Conservation (phyloP, 192 early-diverging fungal species). For the Kappamyces sp. region DNA sequence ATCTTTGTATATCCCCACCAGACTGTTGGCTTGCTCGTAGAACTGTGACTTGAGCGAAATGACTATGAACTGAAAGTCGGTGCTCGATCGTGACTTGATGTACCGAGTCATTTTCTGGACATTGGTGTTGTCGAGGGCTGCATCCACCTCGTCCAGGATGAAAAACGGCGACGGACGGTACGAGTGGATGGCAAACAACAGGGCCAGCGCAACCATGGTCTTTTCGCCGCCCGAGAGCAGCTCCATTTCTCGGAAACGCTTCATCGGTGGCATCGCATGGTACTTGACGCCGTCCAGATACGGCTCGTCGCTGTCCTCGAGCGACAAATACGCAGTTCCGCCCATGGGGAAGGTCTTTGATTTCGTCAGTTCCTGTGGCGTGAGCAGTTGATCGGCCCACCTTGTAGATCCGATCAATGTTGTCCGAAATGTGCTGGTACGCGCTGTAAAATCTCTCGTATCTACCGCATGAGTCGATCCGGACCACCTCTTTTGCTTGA, state of each 20-base stretch:
- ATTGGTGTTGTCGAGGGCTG: conserved; percentile 95
- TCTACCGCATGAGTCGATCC: conserved; percentile 25
- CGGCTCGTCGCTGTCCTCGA: conserved; percentile 93
- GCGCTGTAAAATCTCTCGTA: conserved; percentile 74
- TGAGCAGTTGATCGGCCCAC: too few relatives aligned
- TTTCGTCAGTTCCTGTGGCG: conserved; percentile 66
- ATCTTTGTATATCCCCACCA: conserved; percentile 97
- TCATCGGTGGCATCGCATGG: conserved; percentile 99
- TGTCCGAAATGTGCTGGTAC: conserved; percentile 81
- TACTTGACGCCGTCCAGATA: conserved; percentile 92
- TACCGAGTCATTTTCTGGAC: conserved; percentile 90
- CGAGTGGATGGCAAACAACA: conserved; percentile 93
- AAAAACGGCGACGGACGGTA: conserved; percentile 98
- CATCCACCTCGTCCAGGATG: conserved; percentile 98
- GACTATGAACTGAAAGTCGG: conserved; percentile 89
- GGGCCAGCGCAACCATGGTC: conserved; percentile 91
- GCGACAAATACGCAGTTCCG: conserved; percentile 87
- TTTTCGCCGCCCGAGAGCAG: conserved; percentile 98
- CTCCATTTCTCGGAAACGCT: conserved; percentile 99
- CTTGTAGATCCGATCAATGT: conserved; percentile 95
- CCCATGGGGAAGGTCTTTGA: conserved; percentile 82
- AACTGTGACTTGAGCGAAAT: conserved; percentile 93
- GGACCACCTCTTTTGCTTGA: conserved; percentile 72
- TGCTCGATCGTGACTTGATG: conserved; percentile 64
- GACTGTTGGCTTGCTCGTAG: conserved; percentile 85